Evolutionary conservation across 139 green algal genomes (phyloP), one percentile per base, ranked within the genome.

Genomic region (Pleodorina starrii): DNA sequence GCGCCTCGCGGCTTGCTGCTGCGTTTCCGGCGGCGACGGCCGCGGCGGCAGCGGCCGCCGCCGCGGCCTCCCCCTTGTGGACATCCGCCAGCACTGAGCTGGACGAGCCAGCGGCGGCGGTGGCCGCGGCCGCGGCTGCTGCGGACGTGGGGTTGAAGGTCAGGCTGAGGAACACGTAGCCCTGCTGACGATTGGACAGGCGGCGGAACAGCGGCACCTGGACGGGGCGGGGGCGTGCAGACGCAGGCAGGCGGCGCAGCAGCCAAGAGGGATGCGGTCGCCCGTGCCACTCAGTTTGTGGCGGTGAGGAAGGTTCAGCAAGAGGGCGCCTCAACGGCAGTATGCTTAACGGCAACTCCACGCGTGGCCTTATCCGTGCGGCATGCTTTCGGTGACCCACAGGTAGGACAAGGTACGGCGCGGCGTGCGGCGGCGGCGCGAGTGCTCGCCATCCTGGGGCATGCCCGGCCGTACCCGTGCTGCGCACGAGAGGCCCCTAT

Each of bases 131-230:
- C n/a, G 72, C 40, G 29, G 72, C 40, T 80, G 72, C 17, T 1
- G 42, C 1, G 10, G 72, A 80, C 2, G 44, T 63, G 9, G 80
- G 42, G 25, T 43, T n/a, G 57, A 86, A 86, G 29, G 40, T 27
- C 6, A 86, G 59, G 4, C 27, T 76, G 29, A 86, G 12, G 10
- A 21, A 21, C 27, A 86, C 21, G 80, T 44, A 11, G 25, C 80
- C 80, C 29, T 76, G 40, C 80, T 86, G 80, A 9, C 59, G 40
- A 38, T 32, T 75, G 27, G 35, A 57, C 40, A 76, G 14, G 25
- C 25, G 80, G 42, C 59, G 57, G 59, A 76, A 76, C 21, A 86
- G 38, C 9, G 78, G 54, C 0, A 73, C 54, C 80, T 86, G 57
- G 23, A 36, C 4, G 11, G 59, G 35, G 54, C 35, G 21, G 23